Evolutionary conservation across 2,329 filamentous ascomycete species (phyloP).

Genomic region (Dothideomycetes sp.): DNA sequence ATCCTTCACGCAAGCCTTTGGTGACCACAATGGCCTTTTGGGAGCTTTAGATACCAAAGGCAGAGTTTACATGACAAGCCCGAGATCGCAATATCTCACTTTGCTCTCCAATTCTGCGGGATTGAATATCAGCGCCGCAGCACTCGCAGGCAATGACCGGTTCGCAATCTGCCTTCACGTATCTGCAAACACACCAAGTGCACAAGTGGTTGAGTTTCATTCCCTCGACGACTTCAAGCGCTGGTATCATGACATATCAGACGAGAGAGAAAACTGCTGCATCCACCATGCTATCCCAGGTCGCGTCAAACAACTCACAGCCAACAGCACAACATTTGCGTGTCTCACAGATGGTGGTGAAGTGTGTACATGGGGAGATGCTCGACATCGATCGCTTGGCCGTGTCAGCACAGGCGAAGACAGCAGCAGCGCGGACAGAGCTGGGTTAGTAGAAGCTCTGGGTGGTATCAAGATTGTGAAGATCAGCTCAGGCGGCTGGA

Average conservation of each 20-base stretch:
- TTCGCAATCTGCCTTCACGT: conserved; percentile 18
- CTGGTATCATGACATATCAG: conserved; percentile 17
- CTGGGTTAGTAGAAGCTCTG: conserved; percentile 39
- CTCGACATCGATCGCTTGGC: conserved; percentile 48
- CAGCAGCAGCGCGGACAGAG: conserved; percentile 34
- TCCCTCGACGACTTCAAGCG: conserved; percentile 14
- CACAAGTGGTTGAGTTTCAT: conserved; percentile 18
- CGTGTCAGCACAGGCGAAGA: conserved; percentile 29
- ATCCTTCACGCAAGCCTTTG: conserved; percentile 11
- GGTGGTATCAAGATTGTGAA: conserved; percentile 42
- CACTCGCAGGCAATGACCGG: conserved; percentile 17
- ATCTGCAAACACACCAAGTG: conserved; percentile 15
- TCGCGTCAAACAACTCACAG: conserved; percentile 19
- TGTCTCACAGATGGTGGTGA: conserved; percentile 24
- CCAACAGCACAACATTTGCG: conserved; percentile 28
- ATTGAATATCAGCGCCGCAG: conserved; percentile 15
- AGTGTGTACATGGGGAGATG: conserved; percentile 43
- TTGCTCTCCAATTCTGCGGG: conserved; percentile 9
- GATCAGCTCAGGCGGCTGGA: conserved; percentile 44
- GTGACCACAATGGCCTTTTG: conserved; percentile 21
- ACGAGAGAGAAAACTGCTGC: conserved; percentile 13
- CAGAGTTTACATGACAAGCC: conserved; percentile 12
- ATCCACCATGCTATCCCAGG: conserved; percentile 18
- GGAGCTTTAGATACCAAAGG: conserved; percentile 17
- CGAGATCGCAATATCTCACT: conserved; percentile 1